Percentiles rank a stretch among this genome's conserved stretches.
phyloP scores from a whole-genome alignment of 2,329 filamentous ascomycete genomes.

The Coleophoma eucalyptorum region DNA sequence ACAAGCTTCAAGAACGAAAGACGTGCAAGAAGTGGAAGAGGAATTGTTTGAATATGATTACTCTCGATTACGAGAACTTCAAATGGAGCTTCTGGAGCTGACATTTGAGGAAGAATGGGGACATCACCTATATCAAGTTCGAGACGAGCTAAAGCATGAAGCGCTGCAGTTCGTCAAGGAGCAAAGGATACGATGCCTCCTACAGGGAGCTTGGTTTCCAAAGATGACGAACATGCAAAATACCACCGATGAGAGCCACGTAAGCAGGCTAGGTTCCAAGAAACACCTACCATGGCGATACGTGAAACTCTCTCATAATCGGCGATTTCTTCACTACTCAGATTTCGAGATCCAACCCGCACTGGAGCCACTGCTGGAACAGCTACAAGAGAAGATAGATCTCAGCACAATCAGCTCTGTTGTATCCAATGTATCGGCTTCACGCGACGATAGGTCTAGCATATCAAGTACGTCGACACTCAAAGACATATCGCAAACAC shows the following conservation, averaged over 20 bases:
- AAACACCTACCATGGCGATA: conserved; percentile 61
- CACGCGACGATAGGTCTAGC: conserved; percentile 44
- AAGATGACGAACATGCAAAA: conserved; percentile 38
- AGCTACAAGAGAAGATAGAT: conserved; percentile 78
- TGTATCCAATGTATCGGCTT: conserved; percentile 71
- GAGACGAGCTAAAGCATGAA: conserved; percentile 86
- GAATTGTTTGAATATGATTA: conserved; percentile 84
- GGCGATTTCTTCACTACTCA: conserved; percentile 84
- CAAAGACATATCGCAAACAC: conserved; percentile 23
- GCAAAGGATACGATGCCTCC: conserved; percentile 84
- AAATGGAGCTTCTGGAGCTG: conserved; percentile 89
- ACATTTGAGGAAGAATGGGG: conserved; percentile 96
- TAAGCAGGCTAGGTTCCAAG: conserved; percentile 7
- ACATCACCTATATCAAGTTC: conserved; percentile 81
- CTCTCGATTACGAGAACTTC: conserved; percentile 71
- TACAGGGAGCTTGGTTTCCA: conserved; percentile 85
- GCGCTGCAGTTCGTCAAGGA: conserved; percentile 96
- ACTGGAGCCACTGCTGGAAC: conserved; percentile 67
- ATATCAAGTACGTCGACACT: conserved; percentile 36
- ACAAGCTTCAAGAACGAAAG: conserved; percentile 73
- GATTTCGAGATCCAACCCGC: conserved; percentile 69
- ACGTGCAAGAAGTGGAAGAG: conserved; percentile 84
- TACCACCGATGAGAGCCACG: conserved; percentile 32
- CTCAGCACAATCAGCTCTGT: conserved; percentile 86
- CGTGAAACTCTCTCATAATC: conserved; percentile 84